Conservation (phyloP, 805 yeast genomes). For the Candida manassasensis region DNA sequence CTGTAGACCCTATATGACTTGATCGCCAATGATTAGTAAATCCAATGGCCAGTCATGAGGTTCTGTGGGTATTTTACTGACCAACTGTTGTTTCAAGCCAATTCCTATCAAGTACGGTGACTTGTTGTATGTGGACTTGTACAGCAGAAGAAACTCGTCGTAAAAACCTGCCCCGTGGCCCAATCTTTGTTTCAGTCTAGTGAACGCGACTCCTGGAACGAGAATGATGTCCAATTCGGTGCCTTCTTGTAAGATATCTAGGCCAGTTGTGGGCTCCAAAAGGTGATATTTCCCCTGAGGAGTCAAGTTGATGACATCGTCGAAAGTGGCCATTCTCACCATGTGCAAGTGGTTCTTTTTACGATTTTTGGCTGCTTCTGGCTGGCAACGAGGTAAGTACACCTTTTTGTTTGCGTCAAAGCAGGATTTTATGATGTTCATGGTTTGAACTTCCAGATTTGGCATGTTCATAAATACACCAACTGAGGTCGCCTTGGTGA, state of each 20-base stretch:
- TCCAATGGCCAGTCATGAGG: conserved; percentile 61
- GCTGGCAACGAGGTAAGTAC: conserved; percentile 53
- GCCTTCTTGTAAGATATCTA: conserved; percentile 19
- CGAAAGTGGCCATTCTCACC: conserved; percentile 40
- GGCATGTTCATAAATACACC: conserved; percentile 81
- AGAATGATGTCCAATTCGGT: conserved; percentile 60
- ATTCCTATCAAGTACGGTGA: conserved; percentile 54
- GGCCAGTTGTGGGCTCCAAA: conserved; percentile 55
- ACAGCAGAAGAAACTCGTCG: conserved; percentile 50
- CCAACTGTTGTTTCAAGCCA: conserved; percentile 61
- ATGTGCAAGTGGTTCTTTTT: conserved; percentile 48
- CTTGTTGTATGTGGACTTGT: conserved; percentile 14
- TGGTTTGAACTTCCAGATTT: conserved; percentile 61
- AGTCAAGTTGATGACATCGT: conserved; percentile 41
- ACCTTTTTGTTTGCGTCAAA: conserved; percentile 48
- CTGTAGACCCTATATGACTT: no score
- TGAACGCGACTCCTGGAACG: conserved; percentile 84
- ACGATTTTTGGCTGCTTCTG: conserved; percentile 23
- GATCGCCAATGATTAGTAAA: conserved; percentile 43
- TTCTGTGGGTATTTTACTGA: conserved; percentile 51
- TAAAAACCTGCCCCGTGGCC: conserved; percentile 96
- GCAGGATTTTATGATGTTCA: conserved; percentile 45
- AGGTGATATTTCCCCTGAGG: conserved; percentile 70
- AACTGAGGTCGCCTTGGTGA: conserved; percentile 41
- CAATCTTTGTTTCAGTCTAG: conserved; percentile 47